Percentiles rank a stretch among this genome's conserved stretches.
Evolutionary conservation across 441 rosid species (phyloP).

Genomic region (Hura crepitans): DNA sequence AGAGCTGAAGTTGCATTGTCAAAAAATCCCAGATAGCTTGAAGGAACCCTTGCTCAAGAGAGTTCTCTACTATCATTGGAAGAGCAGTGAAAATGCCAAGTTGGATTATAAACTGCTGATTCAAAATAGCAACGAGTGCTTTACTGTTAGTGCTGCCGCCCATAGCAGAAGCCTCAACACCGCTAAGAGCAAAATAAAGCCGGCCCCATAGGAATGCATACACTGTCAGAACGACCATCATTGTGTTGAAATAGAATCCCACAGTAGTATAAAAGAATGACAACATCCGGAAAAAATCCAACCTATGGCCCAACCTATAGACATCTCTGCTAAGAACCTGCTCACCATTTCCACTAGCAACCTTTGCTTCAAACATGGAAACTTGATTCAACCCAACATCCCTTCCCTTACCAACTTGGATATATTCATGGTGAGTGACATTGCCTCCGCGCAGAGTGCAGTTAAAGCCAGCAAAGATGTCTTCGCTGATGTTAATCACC

Average conservation of each 20-base stretch:
- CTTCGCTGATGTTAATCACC: conserved; percentile 86
- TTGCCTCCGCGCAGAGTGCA: conserved; percentile 87
- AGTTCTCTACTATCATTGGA: conserved; percentile 86
- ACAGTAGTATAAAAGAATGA: conserved; percentile 83
- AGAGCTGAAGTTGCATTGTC: conserved; percentile 81
- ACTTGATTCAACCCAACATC: conserved; percentile 88
- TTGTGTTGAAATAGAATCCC: conserved; percentile 73
- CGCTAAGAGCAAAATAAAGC: conserved; percentile 79
- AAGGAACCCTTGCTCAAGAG: conserved; percentile 89
- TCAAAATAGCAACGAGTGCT: conserved; percentile 69
- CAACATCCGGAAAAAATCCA: conserved; percentile 89
- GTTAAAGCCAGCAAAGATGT: conserved; percentile 90
- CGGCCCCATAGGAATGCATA: conserved; percentile 82
- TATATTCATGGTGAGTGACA: conserved; percentile 83
- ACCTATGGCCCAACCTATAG: conserved; percentile 77
- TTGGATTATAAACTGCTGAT: conserved; percentile 85
- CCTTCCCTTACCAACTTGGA: conserved; percentile 89
- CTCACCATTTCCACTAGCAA: conserved; percentile 87
- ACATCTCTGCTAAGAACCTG: conserved; percentile 86
- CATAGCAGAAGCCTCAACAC: conserved; percentile 58
- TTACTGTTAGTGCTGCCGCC: conserved; percentile 44
- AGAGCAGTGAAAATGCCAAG: conserved; percentile 88
- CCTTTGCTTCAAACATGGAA: conserved; percentile 87
- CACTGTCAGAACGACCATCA: conserved; percentile 72
- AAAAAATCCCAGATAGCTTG: conserved; percentile 83